A percentile compares a stretch with the other conserved stretches of the same genome.
Conservation (phyloP, 176 grass and related monocot genomes). For the Guadua angustifolia region DNA sequence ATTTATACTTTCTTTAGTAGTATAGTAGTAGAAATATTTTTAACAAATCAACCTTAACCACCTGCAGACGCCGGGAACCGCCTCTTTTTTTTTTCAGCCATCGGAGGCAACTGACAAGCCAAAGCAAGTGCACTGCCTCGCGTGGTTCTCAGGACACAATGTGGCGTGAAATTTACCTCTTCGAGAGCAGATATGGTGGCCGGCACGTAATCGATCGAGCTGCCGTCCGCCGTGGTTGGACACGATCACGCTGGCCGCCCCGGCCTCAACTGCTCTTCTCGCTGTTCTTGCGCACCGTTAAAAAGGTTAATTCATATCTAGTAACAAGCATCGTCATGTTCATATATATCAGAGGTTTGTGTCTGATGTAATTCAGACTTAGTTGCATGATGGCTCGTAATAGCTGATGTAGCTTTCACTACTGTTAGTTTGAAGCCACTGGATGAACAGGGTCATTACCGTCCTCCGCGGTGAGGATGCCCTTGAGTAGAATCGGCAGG, state of each 20-base stretch:
- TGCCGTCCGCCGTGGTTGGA: constrained; percentile 87
- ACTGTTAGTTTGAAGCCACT: background rate
- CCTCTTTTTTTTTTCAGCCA: background rate
- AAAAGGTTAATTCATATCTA: background rate
- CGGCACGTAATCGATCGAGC: constrained; percentile 73
- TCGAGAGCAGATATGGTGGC: constrained; percentile 78
- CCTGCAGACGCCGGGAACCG: constrained; percentile 40
- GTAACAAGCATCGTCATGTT: too few relatives aligned
- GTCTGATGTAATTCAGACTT: too few relatives aligned
- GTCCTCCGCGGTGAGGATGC: background rate
- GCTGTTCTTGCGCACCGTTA: constrained; percentile 49
- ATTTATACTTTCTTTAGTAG: too few relatives aligned
- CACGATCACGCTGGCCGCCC: constrained; percentile 71
- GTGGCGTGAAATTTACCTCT: constrained; percentile 47
- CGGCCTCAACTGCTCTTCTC: constrained; percentile 64
- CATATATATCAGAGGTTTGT: too few relatives aligned
- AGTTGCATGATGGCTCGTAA: too few relatives aligned
- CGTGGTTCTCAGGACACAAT: too few relatives aligned
- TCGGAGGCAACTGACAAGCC: background rate
- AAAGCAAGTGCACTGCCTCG: too few relatives aligned
- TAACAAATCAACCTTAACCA: too few relatives aligned
- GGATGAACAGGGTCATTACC: background rate
- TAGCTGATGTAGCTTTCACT: too few relatives aligned
- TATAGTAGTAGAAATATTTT: too few relatives aligned
- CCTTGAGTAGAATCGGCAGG: background rate